Percentiles rank a stretch among this genome's conserved stretches.
These are phyloP conservation scores for Neurospora sp. DNA, from an alignment of 495 filamentous ascomycete species.

Conservation along the genomic window DNA sequence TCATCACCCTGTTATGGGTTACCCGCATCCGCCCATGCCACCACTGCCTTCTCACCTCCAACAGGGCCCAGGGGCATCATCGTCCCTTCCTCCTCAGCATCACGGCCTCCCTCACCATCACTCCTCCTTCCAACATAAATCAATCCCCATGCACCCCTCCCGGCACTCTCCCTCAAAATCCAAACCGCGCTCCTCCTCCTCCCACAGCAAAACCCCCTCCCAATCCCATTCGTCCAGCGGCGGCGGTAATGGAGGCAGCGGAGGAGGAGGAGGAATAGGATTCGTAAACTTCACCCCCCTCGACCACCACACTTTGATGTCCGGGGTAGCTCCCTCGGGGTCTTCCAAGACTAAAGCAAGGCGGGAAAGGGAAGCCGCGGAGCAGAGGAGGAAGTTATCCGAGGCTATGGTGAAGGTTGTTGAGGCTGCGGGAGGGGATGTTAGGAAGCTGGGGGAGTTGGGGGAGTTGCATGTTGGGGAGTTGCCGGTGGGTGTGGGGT, in stretches of 20 bases:
- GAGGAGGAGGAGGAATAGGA: slow-evolving; percentile 46
- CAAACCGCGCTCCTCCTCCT: neutral
- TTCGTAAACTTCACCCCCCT: slow-evolving; percentile 91
- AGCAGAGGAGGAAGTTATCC: slow-evolving; percentile 63
- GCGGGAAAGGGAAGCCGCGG: slow-evolving; percentile 74
- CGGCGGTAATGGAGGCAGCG: slow-evolving; percentile 15
- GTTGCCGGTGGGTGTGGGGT: neutral
- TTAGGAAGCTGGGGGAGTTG: slow-evolving; percentile 30
- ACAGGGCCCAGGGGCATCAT: neutral
- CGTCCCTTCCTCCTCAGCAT: neutral
- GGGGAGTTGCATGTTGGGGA: slow-evolving; percentile 20
- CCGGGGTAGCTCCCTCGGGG: slow-evolving; percentile 83
- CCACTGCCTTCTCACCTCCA: neutral
- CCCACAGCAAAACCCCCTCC: neutral
- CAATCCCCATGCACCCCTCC: neutral
- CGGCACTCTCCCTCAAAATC: neutral
- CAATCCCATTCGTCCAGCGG: too few species aligned
- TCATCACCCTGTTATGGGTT: neutral
- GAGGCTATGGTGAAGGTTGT: slow-evolving; percentile 66
- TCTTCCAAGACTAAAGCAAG: slow-evolving; percentile 88
- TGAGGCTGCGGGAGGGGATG: slow-evolving; percentile 69
- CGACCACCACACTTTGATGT: slow-evolving; percentile 73
- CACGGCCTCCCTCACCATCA: neutral
- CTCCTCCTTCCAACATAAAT: neutral
- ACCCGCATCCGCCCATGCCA: neutral